Conservation (phyloP, 345 rosid species). For the Theobroma cacao region DNA sequence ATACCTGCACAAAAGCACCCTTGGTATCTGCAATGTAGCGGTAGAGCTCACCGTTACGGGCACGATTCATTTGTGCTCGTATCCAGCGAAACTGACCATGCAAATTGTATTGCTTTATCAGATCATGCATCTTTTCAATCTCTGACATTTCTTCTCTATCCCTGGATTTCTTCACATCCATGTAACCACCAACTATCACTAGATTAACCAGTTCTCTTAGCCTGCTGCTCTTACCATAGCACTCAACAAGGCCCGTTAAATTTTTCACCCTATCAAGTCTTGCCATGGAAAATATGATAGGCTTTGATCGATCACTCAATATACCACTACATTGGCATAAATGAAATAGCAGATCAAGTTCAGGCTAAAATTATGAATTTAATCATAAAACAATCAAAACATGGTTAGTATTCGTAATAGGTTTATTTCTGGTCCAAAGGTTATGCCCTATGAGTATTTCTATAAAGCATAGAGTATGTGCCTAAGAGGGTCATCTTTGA, state of each 20-base stretch:
- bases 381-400: neutral
- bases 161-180: conserved; percentile 66
- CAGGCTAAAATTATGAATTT: neutral
- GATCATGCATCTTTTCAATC: conserved; percentile 75
- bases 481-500: too few relatives aligned
- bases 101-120: conserved; percentile 60
- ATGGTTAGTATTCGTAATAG: neutral
- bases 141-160: conserved; percentile 82
- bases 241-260: conserved; percentile 57
- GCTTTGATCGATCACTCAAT: conserved; percentile 44
- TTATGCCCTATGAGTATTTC: neutral
- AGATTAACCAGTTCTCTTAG: conserved; percentile 51
- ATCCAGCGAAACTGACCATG: conserved; percentile 84
- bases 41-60: conserved; percentile 79
- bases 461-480: too few relatives aligned
- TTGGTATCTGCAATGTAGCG: conserved; percentile 69
- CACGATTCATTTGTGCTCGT: conserved; percentile 82
- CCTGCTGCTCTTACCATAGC: conserved; percentile 39
- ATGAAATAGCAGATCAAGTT: neutral
- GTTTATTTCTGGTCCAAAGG: neutral
- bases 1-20: conserved; percentile 58
- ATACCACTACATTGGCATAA: conserved; percentile 34
- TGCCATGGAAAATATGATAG: conserved; percentile 68
- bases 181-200: conserved; percentile 68
- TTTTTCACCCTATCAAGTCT: conserved; percentile 61